Conservation (phyloP, 164 flowering plant genomes). For the Magnolia sinica region DNA sequence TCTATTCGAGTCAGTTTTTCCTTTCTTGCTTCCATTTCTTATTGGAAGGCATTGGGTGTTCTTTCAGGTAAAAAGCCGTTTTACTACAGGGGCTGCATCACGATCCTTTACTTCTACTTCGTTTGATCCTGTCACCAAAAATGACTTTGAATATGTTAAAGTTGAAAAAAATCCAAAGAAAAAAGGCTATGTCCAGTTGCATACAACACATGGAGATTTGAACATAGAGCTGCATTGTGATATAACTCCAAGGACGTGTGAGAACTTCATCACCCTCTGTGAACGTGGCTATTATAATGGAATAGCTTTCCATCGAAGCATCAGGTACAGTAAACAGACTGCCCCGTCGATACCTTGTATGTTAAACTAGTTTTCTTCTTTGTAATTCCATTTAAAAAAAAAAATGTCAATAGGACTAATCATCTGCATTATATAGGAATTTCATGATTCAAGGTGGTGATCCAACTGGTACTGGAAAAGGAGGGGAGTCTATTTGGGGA, state of each 20-base stretch:
- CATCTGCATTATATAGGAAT: constrained; percentile 44
- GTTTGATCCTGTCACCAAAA: constrained; percentile 85
- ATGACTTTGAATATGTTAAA: constrained; percentile 86
- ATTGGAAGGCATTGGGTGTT: neutral
- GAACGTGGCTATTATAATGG: constrained; percentile 93
- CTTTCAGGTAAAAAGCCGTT: constrained; percentile 82
- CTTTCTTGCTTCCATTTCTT: neutral
- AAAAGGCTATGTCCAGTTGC: constrained; percentile 92
- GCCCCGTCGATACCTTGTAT: neutral
- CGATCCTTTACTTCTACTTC: constrained; percentile 96
- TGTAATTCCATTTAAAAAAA: neutral
- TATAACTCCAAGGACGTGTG: constrained; percentile 89
- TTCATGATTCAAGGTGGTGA: constrained; percentile 99
- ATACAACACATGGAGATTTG: constrained; percentile 94
- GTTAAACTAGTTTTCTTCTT: neutral
- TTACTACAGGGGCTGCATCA: constrained; percentile 91
- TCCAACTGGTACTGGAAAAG: constrained; percentile 93
- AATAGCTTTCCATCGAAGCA: constrained; percentile 80
- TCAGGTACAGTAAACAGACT: constrained; percentile 42
- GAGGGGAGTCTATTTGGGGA: constrained; percentile 98
- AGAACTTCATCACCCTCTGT: constrained; percentile 90
- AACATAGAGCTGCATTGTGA: constrained; percentile 96
- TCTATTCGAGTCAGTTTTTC: neutral
- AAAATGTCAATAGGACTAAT: constrained; percentile 1
- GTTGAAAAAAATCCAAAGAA: constrained; percentile 95